phyloP scores from a whole-genome alignment of 2,329 filamentous ascomycete genomes.

The Penicillium sp. region DNA sequence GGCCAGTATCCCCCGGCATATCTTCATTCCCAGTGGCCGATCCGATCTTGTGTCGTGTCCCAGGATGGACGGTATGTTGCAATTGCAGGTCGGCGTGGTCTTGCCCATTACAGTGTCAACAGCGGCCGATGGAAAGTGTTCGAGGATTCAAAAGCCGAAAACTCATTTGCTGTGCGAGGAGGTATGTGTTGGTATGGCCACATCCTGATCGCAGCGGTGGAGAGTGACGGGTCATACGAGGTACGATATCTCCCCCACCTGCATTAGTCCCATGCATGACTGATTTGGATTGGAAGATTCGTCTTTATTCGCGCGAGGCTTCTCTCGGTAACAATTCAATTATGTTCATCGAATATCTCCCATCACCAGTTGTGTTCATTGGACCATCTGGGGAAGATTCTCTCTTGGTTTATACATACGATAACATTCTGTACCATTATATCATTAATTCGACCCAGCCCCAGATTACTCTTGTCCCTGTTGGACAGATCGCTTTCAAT shows the following conservation, averaged over 20 bases:
- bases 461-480: constrained; percentile 78
- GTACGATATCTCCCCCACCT: constrained; percentile 34
- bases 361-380: constrained; percentile 84
- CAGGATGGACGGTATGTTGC: constrained; percentile 91
- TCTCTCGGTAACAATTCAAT: constrained; percentile 69
- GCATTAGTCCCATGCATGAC: not conserved
- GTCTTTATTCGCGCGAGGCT: constrained; percentile 87
- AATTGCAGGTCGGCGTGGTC: constrained; percentile 85
- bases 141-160: constrained; percentile 73
- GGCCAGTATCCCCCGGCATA: constrained; percentile 81
- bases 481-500: constrained; percentile 97
- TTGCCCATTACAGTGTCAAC: constrained; percentile 93
- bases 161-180: constrained; percentile 86
- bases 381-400: constrained; percentile 91
- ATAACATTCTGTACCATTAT: constrained; percentile 93
- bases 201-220: constrained; percentile 88
- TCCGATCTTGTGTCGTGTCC: constrained; percentile 81
- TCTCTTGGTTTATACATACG: constrained; percentile 91
- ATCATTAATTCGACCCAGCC: constrained; percentile 71
- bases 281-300: constrained; percentile 52
- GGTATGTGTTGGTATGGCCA: constrained; percentile 99
- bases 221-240: constrained; percentile 76
- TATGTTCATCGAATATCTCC: constrained; percentile 73
- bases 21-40: constrained; percentile 88
- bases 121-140: constrained; percentile 97